Percentiles rank a stretch among this genome's conserved stretches.
phyloP scores from a whole-genome alignment of 345 rosid species.

The Clarkia xantiana region DNA sequence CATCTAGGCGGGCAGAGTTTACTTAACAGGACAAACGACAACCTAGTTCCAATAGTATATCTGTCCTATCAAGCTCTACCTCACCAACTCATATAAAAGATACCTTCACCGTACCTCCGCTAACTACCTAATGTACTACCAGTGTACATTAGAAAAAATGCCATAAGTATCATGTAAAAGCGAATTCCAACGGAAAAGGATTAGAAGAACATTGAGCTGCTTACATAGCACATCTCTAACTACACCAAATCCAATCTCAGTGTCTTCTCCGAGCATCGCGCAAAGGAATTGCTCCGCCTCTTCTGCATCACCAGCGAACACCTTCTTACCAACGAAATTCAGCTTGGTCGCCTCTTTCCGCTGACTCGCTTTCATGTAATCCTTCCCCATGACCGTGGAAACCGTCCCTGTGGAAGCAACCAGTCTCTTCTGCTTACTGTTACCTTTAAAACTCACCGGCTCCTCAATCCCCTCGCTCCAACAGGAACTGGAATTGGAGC shows the following conservation, averaged over 20 bases:
- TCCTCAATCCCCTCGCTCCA: conserved; percentile 23
- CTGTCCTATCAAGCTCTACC: no score
- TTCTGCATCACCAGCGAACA: conserved; percentile 18
- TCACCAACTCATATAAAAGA: no score
- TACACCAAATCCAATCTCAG: conserved; percentile 57
- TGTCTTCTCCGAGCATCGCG: conserved; percentile 71
- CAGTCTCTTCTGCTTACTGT: conserved; percentile 42
- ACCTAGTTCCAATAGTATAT: no score
- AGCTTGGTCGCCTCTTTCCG: conserved; percentile 14
- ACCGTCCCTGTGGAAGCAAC: conserved; percentile 73
- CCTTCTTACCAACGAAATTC: conserved; percentile 14
- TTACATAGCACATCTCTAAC: conserved; percentile 73
- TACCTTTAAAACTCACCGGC: conserved; percentile 17
- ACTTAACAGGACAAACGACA: no score
- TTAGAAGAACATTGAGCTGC: conserved; percentile 9
- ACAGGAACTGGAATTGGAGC: conserved; percentile 25
- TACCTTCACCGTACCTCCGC: no score
- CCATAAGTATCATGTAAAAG: no score
- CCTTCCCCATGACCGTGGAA: conserved; percentile 70
- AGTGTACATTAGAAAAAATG: no score
- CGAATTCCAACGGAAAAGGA: no score
- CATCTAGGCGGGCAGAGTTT: no score
- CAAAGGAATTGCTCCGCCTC: conserved; percentile 52
- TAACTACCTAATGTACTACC: no score
- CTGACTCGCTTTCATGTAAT: conserved; percentile 37